phyloP scores from a whole-genome alignment of 75 land plant genomes.

The Larix kaempferi region DNA sequence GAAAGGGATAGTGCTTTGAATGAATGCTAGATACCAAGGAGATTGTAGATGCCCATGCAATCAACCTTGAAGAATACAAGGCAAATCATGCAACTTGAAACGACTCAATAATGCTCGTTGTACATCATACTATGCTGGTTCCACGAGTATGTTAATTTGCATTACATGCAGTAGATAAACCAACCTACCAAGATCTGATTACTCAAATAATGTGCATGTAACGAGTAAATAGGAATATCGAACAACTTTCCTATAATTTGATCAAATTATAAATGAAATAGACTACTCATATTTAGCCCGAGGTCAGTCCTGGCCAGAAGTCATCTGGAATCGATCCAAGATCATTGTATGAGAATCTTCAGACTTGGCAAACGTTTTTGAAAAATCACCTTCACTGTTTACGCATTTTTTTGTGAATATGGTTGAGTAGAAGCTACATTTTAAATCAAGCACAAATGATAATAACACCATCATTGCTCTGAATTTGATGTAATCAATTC shows the following conservation, averaged over 20 bases:
- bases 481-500: not conserved
- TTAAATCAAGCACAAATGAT: not conserved
- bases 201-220: not conserved
- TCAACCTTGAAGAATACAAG: not conserved
- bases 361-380: not conserved
- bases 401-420: not conserved
- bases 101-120: not conserved
- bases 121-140: not conserved
- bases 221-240: not conserved
- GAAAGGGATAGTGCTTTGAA: not conserved
- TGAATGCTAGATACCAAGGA: not conserved
- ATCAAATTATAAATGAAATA: not conserved
- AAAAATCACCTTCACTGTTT: not conserved
- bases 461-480: not conserved
- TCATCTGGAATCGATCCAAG: not conserved
- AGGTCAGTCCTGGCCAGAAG: not conserved
- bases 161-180: not conserved
- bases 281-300: not conserved
- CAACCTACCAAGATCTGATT: not conserved
- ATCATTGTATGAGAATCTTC: not conserved
- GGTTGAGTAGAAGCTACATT: not conserved
- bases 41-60: not conserved
- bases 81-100: conserved; percentile 3
- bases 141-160: not conserved
- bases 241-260: not conserved